Conservation (phyloP, 257 asterid species). For the Nyctanthes arbortristis region DNA sequence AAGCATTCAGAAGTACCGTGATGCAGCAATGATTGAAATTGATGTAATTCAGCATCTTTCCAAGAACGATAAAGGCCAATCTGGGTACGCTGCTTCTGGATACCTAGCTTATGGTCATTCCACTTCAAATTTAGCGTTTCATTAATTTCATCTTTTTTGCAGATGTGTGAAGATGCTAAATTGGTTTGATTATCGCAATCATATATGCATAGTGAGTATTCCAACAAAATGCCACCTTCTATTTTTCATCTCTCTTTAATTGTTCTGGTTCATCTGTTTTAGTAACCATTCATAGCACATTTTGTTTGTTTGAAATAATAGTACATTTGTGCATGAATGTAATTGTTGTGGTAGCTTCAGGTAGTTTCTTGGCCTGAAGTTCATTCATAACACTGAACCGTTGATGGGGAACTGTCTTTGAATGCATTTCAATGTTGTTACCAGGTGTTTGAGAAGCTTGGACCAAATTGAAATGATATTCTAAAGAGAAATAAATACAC, state of each 20-base stretch:
- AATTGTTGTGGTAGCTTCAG: constrained; percentile 23
- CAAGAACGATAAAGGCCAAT: constrained; percentile 48
- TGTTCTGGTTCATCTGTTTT: constrained; percentile 11
- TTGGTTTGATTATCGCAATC: constrained; percentile 90
- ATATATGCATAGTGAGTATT: constrained; percentile 78
- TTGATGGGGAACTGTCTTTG: constrained; percentile 52
- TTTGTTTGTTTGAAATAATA: constrained; percentile 8
- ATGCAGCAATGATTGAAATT: constrained; percentile 80
- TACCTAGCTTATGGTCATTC: constrained; percentile 2
- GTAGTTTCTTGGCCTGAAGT: constrained; percentile 27
- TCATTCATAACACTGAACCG: constrained; percentile 34
- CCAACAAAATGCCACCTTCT: constrained; percentile 15
- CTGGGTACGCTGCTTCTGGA: constrained; percentile 54
- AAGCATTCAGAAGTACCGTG: constrained; percentile 75
- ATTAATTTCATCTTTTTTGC: constrained; percentile 28
- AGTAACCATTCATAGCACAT: constrained; percentile 1
- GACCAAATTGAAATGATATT: constrained; percentile 67
- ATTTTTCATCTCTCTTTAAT: constrained; percentile 11
- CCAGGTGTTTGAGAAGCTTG: constrained; percentile 77
- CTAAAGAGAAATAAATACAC: constrained; percentile 61
- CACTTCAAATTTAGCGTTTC: constrained; percentile 14
- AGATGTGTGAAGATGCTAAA: constrained; percentile 77
- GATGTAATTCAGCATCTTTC: constrained; percentile 67
- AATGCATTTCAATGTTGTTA: constrained; percentile 52
- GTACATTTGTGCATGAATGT: constrained; percentile 19